Evolutionary conservation across 805 yeast genomes (phyloP).

Genomic region (Candida jianshihensis): DNA sequence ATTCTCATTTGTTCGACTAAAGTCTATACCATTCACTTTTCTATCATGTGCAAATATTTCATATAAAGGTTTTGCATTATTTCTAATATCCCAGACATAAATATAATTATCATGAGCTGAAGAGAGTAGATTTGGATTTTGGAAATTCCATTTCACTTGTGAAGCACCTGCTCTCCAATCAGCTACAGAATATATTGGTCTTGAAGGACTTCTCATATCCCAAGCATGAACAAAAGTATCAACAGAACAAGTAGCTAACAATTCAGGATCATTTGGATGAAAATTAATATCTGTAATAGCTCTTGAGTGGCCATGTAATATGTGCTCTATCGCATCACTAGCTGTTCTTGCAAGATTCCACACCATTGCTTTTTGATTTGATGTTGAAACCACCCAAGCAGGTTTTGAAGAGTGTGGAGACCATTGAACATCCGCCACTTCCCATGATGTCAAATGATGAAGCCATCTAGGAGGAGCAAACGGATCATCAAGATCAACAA

Average conservation of each 20-base stretch:
- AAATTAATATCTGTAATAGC: slow-evolving; percentile 96
- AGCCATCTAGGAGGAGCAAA: slow-evolving; percentile 92
- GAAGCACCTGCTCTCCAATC: slow-evolving; percentile 95
- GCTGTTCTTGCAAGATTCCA: slow-evolving; percentile 82
- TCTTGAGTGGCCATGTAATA: slow-evolving; percentile 81
- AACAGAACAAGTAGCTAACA: slow-evolving; percentile 87
- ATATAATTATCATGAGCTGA: slow-evolving; percentile 79
- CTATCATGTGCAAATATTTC: slow-evolving; percentile 72
- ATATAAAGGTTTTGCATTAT: slow-evolving; percentile 69
- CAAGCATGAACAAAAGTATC: slow-evolving; percentile 84
- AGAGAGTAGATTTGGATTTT: slow-evolving; percentile 71
- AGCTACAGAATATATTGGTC: slow-evolving; percentile 74
- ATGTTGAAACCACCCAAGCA: slow-evolving; percentile 87
- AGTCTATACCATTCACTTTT: slow-evolving; percentile 85
- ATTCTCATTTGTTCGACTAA: slow-evolving; percentile 51
- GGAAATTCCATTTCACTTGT: slow-evolving; percentile 89
- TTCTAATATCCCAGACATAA: slow-evolving; percentile 83
- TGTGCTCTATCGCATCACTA: slow-evolving; percentile 73
- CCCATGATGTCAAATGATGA: slow-evolving; percentile 92
- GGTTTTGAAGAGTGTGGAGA: slow-evolving; percentile 84
- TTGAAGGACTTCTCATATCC: slow-evolving; percentile 80
- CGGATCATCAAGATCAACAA: slow-evolving; percentile 93
- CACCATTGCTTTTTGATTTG: slow-evolving; percentile 89
- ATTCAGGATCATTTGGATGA: slow-evolving; percentile 80
- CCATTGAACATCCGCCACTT: slow-evolving; percentile 99